A percentile compares a stretch with the other conserved stretches of the same genome.
Evolutionary conservation across 192 early-diverging fungal genomes (phyloP).

Genomic region (Backusella australiensis): DNA sequence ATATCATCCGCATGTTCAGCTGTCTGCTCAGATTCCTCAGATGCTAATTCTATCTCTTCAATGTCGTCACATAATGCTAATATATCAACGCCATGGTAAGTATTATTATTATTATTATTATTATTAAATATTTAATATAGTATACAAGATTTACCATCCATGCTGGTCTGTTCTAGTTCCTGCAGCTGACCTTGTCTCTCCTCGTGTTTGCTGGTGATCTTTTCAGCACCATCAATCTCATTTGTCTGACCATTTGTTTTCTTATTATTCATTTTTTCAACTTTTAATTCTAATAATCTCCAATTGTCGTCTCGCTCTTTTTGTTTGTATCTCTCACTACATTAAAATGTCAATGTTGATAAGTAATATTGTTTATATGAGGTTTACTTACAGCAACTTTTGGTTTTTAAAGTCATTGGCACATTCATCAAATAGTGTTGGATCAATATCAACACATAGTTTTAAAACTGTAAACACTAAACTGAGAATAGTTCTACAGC

Average conservation of each 20-base stretch:
- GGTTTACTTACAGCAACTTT: conserved; percentile 51
- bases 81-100: background rate
- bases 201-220: background rate
- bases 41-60: background rate
- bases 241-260: background rate
- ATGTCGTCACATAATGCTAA: background rate
- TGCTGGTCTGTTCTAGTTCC: background rate
- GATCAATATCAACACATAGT: conserved; percentile 87
- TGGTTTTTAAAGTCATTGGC: conserved; percentile 81
- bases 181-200: background rate
- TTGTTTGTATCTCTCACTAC: conserved; percentile 77
- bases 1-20: conserved; percentile 20
- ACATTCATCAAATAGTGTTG: conserved; percentile 87
- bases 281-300: conserved; percentile 64
- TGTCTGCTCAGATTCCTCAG: conserved; percentile 10
- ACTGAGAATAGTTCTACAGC: conserved; percentile 77
- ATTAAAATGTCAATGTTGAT: background rate
- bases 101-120: background rate
- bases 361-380: background rate
- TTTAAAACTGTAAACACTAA: conserved; percentile 91
- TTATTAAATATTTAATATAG: background rate
- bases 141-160: background rate
- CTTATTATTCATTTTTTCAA: conserved; percentile 21
- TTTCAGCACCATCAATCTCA: background rate
- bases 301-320: conserved; percentile 82